Conservation (phyloP, 2,329 filamentous ascomycete species). For the Neofusicoccum sp. region DNA sequence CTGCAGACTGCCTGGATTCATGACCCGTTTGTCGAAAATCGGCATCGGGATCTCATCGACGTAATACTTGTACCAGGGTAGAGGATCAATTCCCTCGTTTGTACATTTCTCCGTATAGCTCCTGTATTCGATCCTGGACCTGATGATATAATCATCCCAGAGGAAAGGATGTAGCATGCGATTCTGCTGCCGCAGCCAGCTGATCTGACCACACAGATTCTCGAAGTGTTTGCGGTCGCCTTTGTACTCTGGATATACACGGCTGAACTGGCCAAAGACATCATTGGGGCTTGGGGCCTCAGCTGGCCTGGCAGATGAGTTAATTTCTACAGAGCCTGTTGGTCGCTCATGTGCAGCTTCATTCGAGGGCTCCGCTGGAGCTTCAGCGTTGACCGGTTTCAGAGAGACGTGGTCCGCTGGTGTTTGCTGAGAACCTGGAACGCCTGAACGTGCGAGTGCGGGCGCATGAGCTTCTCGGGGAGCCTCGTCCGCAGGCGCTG, state of each 20-base stretch:
- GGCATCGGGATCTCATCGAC: constrained; percentile 31
- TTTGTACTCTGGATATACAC: constrained; percentile 35
- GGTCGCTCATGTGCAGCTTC: neutral
- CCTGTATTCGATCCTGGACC: constrained; percentile 33
- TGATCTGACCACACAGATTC: constrained; percentile 30
- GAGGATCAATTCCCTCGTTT: constrained; percentile 25
- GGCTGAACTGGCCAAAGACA: neutral
- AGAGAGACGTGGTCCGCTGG: neutral
- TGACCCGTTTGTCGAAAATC: constrained; percentile 27
- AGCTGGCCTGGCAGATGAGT: neutral
- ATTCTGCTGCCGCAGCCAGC: constrained; percentile 29
- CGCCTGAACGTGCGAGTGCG: neutral
- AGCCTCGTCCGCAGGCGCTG: neutral
- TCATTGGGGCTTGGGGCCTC: neutral
- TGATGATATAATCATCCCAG: constrained; percentile 41
- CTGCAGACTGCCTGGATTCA: constrained; percentile 19
- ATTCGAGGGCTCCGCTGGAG: neutral
- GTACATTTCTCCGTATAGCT: constrained; percentile 26
- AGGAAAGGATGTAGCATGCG: constrained; percentile 37
- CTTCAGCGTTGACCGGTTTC: neutral
- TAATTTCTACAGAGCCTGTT: neutral
- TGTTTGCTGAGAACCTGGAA: neutral
- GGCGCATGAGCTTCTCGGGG: neutral
- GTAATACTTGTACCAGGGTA: constrained; percentile 36
- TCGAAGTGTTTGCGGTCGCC: constrained; percentile 33